Evolutionary conservation across 345 rosid genomes (phyloP).

Genomic region (Mallotus nudiflorus): DNA sequence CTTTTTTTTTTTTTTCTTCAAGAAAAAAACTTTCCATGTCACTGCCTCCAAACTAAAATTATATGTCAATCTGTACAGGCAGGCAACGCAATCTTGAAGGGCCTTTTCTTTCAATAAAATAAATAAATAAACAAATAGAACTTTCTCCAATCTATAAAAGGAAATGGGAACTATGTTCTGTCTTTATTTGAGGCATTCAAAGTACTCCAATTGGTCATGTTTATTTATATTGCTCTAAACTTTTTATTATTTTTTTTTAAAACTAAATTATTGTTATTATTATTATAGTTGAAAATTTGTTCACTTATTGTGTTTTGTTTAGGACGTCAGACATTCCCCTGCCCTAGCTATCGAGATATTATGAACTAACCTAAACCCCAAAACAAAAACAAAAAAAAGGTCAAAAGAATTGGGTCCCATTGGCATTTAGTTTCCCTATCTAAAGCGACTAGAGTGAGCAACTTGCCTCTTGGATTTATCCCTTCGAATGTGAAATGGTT

Average conservation of each 20-base stretch:
- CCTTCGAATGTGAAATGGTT: neutral
- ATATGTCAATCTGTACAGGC: conserved; percentile 4
- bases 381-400: neutral
- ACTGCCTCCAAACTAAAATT: neutral
- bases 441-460: neutral
- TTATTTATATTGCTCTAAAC: neutral
- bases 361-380: neutral
- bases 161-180: too few species aligned
- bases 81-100: neutral
- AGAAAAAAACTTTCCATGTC: neutral
- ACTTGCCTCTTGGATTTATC: conserved; percentile 11
- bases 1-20: neutral
- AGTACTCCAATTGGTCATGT: neutral
- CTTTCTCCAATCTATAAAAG: too few species aligned
- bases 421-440: neutral
- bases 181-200: neutral
- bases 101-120: too few species aligned
- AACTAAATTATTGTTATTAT: too few species aligned
- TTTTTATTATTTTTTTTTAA: too few species aligned
- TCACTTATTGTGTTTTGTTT: too few species aligned
- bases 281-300: too few species aligned
- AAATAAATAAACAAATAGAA: too few species aligned
- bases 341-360: neutral
- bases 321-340: neutral
- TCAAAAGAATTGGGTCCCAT: conserved; percentile 3